Conservation (phyloP, 345 rosid genomes). For the Eucalyptus polybractea region DNA sequence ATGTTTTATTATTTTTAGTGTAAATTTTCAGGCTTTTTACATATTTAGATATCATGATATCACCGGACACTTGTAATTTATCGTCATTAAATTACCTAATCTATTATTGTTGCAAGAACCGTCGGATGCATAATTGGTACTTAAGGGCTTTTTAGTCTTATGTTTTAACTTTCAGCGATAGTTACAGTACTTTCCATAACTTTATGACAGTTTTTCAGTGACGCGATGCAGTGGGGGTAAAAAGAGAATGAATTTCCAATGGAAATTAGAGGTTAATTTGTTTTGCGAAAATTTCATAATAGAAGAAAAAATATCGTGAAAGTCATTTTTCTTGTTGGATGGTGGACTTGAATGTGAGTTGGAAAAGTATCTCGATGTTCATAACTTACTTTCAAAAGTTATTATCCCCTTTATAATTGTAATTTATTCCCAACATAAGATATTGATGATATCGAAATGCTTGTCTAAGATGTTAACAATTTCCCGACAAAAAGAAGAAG, state of each 20-base stretch:
- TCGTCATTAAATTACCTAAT: not conserved
- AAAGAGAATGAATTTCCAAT: not conserved
- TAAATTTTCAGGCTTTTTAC: not conserved
- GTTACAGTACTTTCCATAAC: not conserved
- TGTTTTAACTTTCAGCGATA: not conserved
- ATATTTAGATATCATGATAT: not conserved
- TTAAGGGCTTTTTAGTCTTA: not conserved
- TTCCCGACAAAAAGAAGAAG: not conserved
- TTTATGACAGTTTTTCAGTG: not conserved
- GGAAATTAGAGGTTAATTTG: not conserved
- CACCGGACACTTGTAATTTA: not conserved
- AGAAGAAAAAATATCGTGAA: not conserved
- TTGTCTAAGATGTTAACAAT: not conserved
- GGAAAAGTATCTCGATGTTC: not conserved
- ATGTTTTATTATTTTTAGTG: not conserved
- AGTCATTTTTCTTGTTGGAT: not conserved
- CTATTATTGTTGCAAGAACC: not conserved
- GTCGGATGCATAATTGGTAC: not conserved
- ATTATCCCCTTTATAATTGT: not conserved
- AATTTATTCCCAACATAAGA: not conserved
- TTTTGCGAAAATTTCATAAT: not conserved
- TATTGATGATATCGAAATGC: not conserved
- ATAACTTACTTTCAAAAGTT: not conserved
- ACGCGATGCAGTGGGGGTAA: not conserved
- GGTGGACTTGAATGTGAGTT: not conserved